These are phyloP conservation scores for Macrocybe gigantea DNA, from an alignment of 768 basidiomycete genomes.

Conservation along the genomic window DNA sequence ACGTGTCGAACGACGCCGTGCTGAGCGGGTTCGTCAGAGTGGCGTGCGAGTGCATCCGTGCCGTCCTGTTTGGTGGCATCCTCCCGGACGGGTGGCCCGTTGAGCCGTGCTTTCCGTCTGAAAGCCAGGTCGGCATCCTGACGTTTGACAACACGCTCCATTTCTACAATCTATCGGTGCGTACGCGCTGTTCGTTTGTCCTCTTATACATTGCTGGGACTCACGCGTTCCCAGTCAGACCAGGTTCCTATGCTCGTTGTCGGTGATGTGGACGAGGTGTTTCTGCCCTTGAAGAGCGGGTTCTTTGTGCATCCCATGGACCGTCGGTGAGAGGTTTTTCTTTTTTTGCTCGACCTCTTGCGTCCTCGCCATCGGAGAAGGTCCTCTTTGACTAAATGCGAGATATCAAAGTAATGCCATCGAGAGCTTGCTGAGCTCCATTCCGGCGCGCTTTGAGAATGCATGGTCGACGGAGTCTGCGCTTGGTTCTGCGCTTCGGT, in stretches of 20 bases:
- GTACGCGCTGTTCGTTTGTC: slow-evolving; percentile 19
- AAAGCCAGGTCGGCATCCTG: slow-evolving; percentile 66
- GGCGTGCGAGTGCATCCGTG: slow-evolving; percentile 57
- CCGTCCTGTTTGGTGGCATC: slow-evolving; percentile 56
- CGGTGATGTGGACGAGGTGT: slow-evolving; percentile 89
- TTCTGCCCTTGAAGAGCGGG: slow-evolving; percentile 66
- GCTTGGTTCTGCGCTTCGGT: slow-evolving; percentile 73
- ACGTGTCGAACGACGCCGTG: slow-evolving; percentile 68
- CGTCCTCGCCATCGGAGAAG: background rate
- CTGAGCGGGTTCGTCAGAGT: slow-evolving; percentile 63
- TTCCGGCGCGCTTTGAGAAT: slow-evolving; percentile 59
- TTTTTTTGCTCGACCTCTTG: background rate
- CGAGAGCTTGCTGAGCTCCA: slow-evolving; percentile 54
- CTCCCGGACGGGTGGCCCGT: slow-evolving; percentile 32
- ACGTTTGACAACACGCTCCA: slow-evolving; percentile 80
- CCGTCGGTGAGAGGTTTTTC: slow-evolving; percentile 48
- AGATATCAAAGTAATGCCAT: slow-evolving; percentile 45
- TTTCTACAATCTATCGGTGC: slow-evolving; percentile 85
- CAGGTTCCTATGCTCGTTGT: slow-evolving; percentile 72
- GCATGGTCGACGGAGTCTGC: slow-evolving; percentile 50
- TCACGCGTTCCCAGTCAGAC: slow-evolving; percentile 35
- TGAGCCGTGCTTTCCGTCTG: slow-evolving; percentile 46
- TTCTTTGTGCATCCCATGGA: slow-evolving; percentile 73
- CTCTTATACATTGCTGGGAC: slow-evolving; percentile 11
- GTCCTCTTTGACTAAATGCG: background rate